These are phyloP conservation scores for Aquilaria malaccensis DNA, from an alignment of 345 rosid genomes.

Conservation along the genomic window DNA sequence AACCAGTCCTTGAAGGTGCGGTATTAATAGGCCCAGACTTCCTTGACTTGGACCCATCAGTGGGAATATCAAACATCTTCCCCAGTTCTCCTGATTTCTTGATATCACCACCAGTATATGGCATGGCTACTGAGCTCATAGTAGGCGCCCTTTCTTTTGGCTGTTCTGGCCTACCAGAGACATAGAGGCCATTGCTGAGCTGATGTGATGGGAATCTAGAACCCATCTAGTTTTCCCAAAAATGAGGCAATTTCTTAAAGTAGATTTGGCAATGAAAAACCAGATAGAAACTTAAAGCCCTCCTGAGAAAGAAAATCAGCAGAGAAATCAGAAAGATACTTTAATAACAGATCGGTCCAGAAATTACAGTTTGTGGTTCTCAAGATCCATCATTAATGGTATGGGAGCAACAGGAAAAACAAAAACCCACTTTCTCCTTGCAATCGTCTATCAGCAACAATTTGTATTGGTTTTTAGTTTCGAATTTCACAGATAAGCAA, in stretches of 20 bases:
- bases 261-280: too few relatives aligned
- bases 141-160: slow-evolving; percentile 81
- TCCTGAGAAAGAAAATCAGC: slow-evolving; percentile 13
- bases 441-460: too few relatives aligned
- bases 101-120: slow-evolving; percentile 92
- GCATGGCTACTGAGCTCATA: slow-evolving; percentile 88
- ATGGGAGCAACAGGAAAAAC: too few relatives aligned
- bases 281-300: slow-evolving; percentile 20
- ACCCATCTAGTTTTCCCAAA: slow-evolving; percentile 49
- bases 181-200: slow-evolving; percentile 84
- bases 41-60: slow-evolving; percentile 64
- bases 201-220: slow-evolving; percentile 88
- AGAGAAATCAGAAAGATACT: slow-evolving; percentile 5
- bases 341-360: neutral
- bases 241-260: neutral
- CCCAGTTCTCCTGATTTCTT: slow-evolving; percentile 94
- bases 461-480: too few relatives aligned
- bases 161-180: slow-evolving; percentile 91
- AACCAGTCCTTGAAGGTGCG: slow-evolving; percentile 77
- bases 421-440: too few relatives aligned
- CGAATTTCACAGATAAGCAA: too few relatives aligned
- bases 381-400: neutral
- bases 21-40: slow-evolving; percentile 91
- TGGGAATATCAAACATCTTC: slow-evolving; percentile 88
- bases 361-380: neutral